Base-by-base conservation (phyloP, 2,329 filamentous ascomycete genomes). In the Colletotrichum sp. region DNA sequence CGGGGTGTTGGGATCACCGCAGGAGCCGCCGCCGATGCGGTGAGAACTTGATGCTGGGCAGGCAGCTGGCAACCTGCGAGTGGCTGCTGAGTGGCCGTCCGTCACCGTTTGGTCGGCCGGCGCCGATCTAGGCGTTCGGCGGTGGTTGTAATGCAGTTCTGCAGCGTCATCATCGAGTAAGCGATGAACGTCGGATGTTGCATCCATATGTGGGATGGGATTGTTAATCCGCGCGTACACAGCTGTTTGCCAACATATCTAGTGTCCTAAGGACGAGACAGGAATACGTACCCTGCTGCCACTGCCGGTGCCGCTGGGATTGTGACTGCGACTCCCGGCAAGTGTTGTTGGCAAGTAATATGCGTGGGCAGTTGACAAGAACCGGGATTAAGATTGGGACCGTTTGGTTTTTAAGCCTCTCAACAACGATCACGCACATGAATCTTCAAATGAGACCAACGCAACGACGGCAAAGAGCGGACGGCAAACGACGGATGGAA, bases 401-500 rank as follows among this genome's bases (percentile, higher is more conserved):
- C 60, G 44, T 57, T 67, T 28, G 24, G 30, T 57, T 64, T 32
- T 64, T 64, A 49, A 68, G 12, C 26, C 26, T 16, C 57, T 32
- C 57, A 60, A 32, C 26, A 60, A 13, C 57, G 52, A 64, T 71
- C 67, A 71, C 71, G 66, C 69, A 71, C 32, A 64, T 64, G 59
- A 63, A 39, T 36, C 55, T 26, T 28, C 49, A 52, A 30, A 72
- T 44, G 49, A 73, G 60, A 63, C 64, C 30, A 49, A 64, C 59
- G 57, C 39, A 68, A 21, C 59, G 32, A 30, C 66, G 65, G 34
- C 30, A 70, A n/a, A 16, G 12, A n/a, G 39, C 13, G 21, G 26
- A 62, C 69, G 73, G 69, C 73, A 72, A 76, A 68, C 73, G 26
- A 69, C 69, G 69, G 73, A 72, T 64, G 62, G 59, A 66, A 64